A percentile compares a stretch with the other conserved stretches of the same genome.
phyloP scores from a whole-genome alignment of 225 moss, liverwort and hornwort species.

The Sphagnum tenellum region DNA sequence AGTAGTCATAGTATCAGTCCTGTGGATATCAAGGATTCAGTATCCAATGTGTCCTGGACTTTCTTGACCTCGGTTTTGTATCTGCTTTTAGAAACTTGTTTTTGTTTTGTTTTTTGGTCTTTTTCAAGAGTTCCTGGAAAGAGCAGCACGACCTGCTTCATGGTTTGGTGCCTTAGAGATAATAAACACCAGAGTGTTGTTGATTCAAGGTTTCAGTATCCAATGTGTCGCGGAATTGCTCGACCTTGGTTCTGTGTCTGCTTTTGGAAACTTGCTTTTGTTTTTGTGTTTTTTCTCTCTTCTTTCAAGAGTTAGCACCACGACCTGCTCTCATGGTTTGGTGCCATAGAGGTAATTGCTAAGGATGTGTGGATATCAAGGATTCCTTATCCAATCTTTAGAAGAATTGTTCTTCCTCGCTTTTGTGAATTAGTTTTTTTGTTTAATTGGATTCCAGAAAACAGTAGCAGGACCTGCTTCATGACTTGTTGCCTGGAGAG shows the following conservation, averaged over 20 bases:
- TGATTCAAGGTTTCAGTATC: neutral
- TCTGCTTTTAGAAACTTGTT: neutral
- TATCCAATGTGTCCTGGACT: neutral
- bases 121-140: neutral
- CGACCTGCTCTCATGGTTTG: neutral
- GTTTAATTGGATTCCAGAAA: neutral
- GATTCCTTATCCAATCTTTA: neutral
- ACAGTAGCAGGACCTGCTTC: neutral
- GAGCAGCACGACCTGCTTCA: neutral
- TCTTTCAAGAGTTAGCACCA: neutral
- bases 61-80: neutral
- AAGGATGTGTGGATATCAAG: neutral
- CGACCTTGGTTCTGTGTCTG: no score
- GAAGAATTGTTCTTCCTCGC: neutral
- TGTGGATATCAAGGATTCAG: neutral
- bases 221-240: conserved; percentile 1
- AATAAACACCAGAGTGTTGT: neutral
- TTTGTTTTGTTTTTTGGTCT: neutral
- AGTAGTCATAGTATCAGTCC: neutral
- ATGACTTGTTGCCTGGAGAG: neutral
- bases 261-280: neutral
- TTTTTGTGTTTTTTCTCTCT: conserved; percentile 1
- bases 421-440: neutral
- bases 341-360: neutral
- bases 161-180: neutral